Evolutionary conservation across 1,139 yeast species (phyloP), one percentile per base, ranked within the genome.

Genomic region (Protomyces inundatus): DNA sequence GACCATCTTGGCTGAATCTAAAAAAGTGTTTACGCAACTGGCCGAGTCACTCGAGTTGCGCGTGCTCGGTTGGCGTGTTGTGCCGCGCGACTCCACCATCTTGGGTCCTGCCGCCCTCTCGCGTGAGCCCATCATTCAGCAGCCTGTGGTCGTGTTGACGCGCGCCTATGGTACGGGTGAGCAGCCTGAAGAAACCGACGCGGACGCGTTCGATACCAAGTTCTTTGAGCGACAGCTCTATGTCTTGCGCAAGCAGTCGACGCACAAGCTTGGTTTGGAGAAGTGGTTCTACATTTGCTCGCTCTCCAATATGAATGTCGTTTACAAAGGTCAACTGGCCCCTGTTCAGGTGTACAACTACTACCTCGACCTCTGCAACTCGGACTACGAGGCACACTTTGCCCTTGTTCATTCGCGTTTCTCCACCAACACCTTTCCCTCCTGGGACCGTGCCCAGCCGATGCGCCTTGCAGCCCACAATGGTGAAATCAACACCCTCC

Each of bases 381-480:
- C 90, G 50, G 95, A 90, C 73, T 93, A 86, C 76, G 95, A 90
- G 77, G 95, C 96, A 53, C 98, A 91, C 74, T 90, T 93, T 80
- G 96, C 97, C 30, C 82, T 93, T 64, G 98, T 91, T 60, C 98
- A 93, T 78, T 91, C 98, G 34, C 86, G 98, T 76, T 93, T 93
- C 81, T 90, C 97, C 64, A 93, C 98, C 60, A 93, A 93, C 77
- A 93, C 98, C 58, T 93, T 93, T 84, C 98, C 98, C 58, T 88
- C 97, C 32, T 93, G 98, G 98, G 98, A 93, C 77, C 85, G 98
- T 77, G 98, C 98, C 46, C 98, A 93, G 77, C 98, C 98, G 60
- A 82, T 91, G 72, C 83, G 98, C 76, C 87, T 95, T 87, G 91
- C 96, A 48, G 98, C 98, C 54, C 98, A 93, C 79, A 93, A 93